phyloP scores from a whole-genome alignment of 805 yeast species.

The Zygosaccharomyces bailii region DNA sequence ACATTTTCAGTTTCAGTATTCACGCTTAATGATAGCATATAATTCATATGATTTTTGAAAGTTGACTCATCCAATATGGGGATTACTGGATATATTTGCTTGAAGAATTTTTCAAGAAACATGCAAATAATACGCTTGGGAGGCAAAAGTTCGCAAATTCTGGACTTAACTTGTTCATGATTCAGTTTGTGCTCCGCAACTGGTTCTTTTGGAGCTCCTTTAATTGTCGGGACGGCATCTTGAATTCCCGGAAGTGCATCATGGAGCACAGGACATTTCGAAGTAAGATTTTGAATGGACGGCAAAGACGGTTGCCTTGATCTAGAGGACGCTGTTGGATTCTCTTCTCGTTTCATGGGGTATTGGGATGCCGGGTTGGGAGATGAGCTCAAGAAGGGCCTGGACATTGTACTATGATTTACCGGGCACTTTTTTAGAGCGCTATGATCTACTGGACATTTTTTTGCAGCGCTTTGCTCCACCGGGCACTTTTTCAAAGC shows the following conservation, averaged over 20 bases:
- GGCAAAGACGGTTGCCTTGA: slow-evolving; percentile 18
- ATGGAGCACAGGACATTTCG: slow-evolving; percentile 32
- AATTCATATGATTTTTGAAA: slow-evolving; percentile 33
- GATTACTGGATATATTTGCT: slow-evolving; percentile 56
- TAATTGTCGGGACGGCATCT: too few species aligned
- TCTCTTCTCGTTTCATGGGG: slow-evolving; percentile 1
- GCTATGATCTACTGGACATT: slow-evolving; percentile 21
- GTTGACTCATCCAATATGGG: slow-evolving; percentile 61
- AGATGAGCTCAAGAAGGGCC: not conserved
- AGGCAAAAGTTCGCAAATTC: slow-evolving; percentile 47
- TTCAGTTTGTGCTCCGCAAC: slow-evolving; percentile 4
- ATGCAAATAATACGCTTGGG: slow-evolving; percentile 52
- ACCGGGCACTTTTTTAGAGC: slow-evolving; percentile 19
- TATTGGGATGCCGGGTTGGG: not conserved
- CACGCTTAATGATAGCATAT: slow-evolving; percentile 21
- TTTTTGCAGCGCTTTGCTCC: slow-evolving; percentile 13
- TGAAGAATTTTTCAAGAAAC: slow-evolving; percentile 56
- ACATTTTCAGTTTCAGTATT: slow-evolving; percentile 20
- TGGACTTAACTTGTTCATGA: slow-evolving; percentile 24
- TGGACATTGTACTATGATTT: slow-evolving; percentile 13
- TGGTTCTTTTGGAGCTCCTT: slow-evolving; percentile 4
- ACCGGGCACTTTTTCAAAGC: slow-evolving; percentile 17
- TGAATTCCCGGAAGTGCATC: slow-evolving; percentile 12
- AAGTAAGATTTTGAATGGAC: slow-evolving; percentile 26
- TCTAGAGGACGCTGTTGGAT: not conserved